These are phyloP conservation scores for Eucalyptus erythrocorys DNA, from an alignment of 345 rosid species.

Conservation along the genomic window DNA sequence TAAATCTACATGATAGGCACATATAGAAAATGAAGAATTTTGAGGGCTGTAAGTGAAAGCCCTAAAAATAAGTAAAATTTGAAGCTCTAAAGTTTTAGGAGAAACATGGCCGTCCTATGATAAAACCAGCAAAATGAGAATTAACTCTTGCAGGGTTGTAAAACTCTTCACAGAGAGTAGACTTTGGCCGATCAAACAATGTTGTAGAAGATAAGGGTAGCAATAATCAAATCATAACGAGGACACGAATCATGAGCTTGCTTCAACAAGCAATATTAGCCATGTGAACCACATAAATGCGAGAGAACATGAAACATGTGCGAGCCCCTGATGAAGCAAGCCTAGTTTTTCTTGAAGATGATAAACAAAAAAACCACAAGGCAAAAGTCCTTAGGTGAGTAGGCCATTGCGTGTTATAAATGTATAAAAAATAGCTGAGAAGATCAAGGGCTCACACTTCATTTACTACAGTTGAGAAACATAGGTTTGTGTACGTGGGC, in stretches of 20 bases:
- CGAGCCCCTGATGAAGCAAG: background rate
- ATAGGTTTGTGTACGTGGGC: background rate
- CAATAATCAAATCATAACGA: background rate
- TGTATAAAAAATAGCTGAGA: background rate
- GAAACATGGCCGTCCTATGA: background rate
- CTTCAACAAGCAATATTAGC: background rate
- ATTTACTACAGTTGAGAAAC: background rate
- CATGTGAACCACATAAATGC: background rate
- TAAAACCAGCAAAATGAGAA: background rate
- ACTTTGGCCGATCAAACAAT: background rate
- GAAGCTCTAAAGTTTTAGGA: background rate
- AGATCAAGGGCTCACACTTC: background rate
- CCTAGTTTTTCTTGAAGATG: background rate
- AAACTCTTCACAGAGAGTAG: background rate
- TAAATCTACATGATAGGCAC: background rate
- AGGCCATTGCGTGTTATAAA: background rate
- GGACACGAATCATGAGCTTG: background rate
- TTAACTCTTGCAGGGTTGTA: background rate
- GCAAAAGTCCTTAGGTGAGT: background rate
- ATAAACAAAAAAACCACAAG: background rate
- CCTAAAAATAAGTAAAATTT: background rate
- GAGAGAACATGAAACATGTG: background rate
- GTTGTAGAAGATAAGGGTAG: background rate
- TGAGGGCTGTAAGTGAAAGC: background rate
- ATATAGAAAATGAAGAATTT: background rate